A percentile compares a stretch with the other conserved stretches of the same genome.
Evolutionary conservation across 129 eudicot species (phyloP).

Genomic region (Apium graveolens): DNA sequence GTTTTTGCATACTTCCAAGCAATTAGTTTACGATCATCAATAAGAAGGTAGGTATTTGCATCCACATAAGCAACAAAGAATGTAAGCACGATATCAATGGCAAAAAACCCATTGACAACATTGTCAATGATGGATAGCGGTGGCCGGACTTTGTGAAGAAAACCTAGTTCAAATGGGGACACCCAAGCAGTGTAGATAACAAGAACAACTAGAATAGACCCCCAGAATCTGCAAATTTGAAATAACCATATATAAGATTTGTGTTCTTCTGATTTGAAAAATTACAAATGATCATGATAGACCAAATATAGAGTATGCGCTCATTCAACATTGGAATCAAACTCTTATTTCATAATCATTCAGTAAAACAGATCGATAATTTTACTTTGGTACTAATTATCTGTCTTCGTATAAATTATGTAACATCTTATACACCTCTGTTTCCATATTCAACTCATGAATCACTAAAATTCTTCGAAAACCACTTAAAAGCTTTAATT

Average conservation of each 20-base stretch:
- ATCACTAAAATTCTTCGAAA: neutral
- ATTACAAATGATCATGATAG: neutral
- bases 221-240: constrained; percentile 62
- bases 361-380: neutral
- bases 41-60: constrained; percentile 54
- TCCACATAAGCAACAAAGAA: constrained; percentile 87
- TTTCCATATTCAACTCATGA: neutral
- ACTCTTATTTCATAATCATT: neutral
- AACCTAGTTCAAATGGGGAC: constrained; percentile 83
- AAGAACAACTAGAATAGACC: constrained; percentile 54
- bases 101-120: constrained; percentile 72
- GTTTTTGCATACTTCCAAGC: constrained; percentile 67
- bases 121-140: constrained; percentile 60
- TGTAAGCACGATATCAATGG: constrained; percentile 65
- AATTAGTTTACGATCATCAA: constrained; percentile 64
- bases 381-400: neutral
- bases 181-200: constrained; percentile 84
- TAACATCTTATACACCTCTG: neutral
- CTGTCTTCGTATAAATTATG: neutral
- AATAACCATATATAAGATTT: too few species aligned
- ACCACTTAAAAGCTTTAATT: neutral
- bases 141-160: constrained; percentile 37
- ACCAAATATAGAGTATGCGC: neutral
- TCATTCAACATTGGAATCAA: neutral
- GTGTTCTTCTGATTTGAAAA: neutral